Percentiles rank a stretch among this genome's conserved stretches.
phyloP scores from a whole-genome alignment of 331 rosid genomes.

The Phaseolus coccineus region DNA sequence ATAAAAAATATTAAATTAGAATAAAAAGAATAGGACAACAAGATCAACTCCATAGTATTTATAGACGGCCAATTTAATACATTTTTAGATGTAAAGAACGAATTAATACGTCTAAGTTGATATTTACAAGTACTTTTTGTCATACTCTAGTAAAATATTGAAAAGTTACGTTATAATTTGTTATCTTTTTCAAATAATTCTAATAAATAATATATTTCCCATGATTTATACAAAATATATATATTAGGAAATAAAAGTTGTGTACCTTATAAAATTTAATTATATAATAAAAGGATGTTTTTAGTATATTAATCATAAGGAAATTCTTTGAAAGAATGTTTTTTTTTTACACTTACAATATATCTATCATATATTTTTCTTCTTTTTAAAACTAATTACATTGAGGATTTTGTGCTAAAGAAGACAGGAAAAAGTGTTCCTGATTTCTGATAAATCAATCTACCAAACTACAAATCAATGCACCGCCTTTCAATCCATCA shows the following conservation, averaged over 20 bases:
- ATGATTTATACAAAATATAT: neutral
- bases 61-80: too few species aligned
- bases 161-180: neutral
- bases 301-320: neutral
- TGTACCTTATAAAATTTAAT: too few species aligned
- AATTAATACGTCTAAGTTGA: too few species aligned
- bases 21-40: too few species aligned
- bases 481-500: slow-evolving; percentile 6
- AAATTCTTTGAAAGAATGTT: neutral
- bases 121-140: too few species aligned
- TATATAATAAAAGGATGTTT: neutral
- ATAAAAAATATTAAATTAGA: too few species aligned
- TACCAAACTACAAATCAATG: neutral
- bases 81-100: too few species aligned
- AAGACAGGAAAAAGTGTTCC: neutral
- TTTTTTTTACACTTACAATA: neutral
- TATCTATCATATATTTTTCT: neutral
- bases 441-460: neutral
- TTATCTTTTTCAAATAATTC: neutral
- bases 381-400: neutral
- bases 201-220: neutral
- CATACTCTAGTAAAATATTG: neutral
- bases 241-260: neutral
- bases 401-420: neutral
- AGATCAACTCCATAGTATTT: too few species aligned